Conservation (phyloP, 345 rosid genomes). For the Eucalyptus lansdowneana region DNA sequence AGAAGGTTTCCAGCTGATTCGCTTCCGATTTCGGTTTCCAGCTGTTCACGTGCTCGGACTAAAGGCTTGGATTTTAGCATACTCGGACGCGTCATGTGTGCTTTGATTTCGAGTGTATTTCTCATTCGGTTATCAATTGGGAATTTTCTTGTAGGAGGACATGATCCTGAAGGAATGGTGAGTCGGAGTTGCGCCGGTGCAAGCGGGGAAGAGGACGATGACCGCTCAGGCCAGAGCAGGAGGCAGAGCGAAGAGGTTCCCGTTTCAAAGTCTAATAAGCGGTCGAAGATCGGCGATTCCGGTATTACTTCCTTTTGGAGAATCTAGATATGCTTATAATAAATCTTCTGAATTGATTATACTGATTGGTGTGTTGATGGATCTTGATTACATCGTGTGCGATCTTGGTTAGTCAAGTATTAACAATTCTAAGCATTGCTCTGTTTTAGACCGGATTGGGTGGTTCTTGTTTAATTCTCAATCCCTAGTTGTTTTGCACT, state of each 20-base stretch:
- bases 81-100: not conserved
- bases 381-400: not conserved
- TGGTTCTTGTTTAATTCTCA: not conserved
- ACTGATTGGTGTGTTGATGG: not conserved
- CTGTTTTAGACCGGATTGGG: not conserved
- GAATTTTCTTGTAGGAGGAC: conserved; percentile 3
- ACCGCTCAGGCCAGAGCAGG: not conserved
- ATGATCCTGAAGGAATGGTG: not conserved
- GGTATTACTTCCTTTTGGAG: not conserved
- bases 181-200: not conserved
- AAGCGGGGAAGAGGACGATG: not conserved
- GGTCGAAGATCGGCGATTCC: not conserved
- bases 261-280: not conserved
- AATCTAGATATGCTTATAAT: not conserved
- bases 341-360: not conserved
- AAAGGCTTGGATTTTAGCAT: not conserved
- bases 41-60: not conserved
- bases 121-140: not conserved
- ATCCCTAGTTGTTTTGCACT: not conserved
- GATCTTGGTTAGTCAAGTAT: not conserved
- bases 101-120: not conserved
- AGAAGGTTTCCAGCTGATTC: not conserved
- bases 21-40: not conserved
- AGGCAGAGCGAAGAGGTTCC: not conserved
- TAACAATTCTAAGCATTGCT: not conserved